Conservation (phyloP, 257 asterid genomes). For the Solanum tacnaense region DNA sequence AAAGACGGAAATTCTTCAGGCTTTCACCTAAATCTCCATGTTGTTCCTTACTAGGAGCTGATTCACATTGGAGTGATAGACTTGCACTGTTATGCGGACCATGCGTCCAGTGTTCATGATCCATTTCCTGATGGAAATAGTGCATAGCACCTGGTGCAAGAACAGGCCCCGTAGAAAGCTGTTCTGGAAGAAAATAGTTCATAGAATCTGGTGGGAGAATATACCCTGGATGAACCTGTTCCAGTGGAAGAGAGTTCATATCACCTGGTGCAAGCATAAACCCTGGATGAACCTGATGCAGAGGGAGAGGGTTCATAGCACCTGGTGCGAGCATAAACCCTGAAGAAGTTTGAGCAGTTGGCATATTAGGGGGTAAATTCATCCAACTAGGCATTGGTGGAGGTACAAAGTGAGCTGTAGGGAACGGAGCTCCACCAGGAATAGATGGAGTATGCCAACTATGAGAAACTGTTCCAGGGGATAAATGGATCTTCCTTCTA, state of each 20-base stretch:
- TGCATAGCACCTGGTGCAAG: not conserved
- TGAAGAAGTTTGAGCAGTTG: not conserved
- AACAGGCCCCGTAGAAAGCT: not conserved
- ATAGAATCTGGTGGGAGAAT: not conserved
- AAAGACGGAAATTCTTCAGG: not conserved
- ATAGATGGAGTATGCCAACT: not conserved
- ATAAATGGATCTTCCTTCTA: not conserved
- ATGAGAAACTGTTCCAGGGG: not conserved
- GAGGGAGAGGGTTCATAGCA: not conserved
- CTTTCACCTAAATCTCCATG: not conserved
- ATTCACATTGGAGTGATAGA: not conserved
- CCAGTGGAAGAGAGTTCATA: not conserved
- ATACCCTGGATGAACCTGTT: not conserved
- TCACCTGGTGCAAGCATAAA: not conserved
- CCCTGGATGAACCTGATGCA: not conserved
- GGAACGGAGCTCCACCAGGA: not conserved
- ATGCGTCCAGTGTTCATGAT: not conserved
- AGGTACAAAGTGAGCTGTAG: not conserved
- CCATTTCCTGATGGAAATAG: not conserved
- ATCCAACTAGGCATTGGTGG: not conserved
- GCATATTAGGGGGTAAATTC: not conserved
- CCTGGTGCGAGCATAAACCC: not conserved
- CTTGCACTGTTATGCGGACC: not conserved
- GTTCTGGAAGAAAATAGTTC: not conserved
- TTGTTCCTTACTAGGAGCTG: not conserved